These are phyloP conservation scores for Lagenidium sp. DNA, from an alignment of 352 stramenopile species.

Conservation along the genomic window DNA sequence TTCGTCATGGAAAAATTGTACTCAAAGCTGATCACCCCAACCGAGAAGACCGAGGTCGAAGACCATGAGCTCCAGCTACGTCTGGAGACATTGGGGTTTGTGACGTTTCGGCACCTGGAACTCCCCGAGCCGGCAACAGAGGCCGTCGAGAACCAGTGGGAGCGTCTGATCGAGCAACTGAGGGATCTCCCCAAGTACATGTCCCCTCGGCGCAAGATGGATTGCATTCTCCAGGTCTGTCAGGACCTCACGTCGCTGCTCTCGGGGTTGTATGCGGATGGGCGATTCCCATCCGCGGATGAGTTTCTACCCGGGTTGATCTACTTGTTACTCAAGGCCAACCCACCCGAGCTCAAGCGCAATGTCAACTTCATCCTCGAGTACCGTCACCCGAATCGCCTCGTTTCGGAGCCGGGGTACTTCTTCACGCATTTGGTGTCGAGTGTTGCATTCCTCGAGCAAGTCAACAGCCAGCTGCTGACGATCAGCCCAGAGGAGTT, in stretches of 20 bases:
- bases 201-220: constrained; percentile 83
- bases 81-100: constrained; percentile 66
- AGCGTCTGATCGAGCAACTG: constrained; percentile 30
- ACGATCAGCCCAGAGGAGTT: constrained; percentile 75
- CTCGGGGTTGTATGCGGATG: constrained; percentile 12
- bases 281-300: constrained; percentile 76
- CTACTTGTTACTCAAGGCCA: constrained; percentile 80
- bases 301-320: constrained; percentile 91
- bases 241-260: constrained; percentile 66
- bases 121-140: constrained; percentile 33
- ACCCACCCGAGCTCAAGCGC: constrained; percentile 75
- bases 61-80: constrained; percentile 57
- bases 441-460: constrained; percentile 70
- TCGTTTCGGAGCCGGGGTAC: constrained; percentile 88
- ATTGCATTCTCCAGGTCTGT: constrained; percentile 66
- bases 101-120: constrained; percentile 82
- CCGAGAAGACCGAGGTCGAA: constrained; percentile 19
- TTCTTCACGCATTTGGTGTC: constrained; percentile 90
- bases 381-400: constrained; percentile 51
- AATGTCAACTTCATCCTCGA: constrained; percentile 84
- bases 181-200: constrained; percentile 31
- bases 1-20: constrained; percentile 91
- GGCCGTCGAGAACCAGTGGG: constrained; percentile 29
- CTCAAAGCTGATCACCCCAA: constrained; percentile 48
- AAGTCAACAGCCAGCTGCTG: constrained; percentile 56